Conservation (phyloP, 2,329 filamentous ascomycete genomes). For the Ramularia endophylla region DNA sequence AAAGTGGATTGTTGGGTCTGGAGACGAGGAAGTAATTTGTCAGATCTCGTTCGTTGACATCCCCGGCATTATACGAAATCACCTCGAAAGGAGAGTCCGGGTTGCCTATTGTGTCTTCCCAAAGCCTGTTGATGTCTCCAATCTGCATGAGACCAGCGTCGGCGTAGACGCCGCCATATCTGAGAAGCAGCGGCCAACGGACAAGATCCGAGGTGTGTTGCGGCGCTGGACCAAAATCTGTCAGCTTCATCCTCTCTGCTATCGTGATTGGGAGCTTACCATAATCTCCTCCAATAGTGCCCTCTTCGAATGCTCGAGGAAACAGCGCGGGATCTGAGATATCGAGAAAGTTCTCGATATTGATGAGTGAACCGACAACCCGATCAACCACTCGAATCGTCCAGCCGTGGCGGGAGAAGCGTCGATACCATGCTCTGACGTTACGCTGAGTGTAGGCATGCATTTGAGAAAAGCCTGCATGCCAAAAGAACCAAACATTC, state of each 20-base stretch:
- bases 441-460: conserved; percentile 50
- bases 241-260: too few species aligned
- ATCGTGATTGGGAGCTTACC: too few species aligned
- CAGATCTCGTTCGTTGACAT: conserved; percentile 32
- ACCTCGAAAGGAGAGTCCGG: conserved; percentile 44
- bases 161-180: conserved; percentile 53
- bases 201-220: conserved; percentile 56
- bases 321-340: conserved; percentile 39
- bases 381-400: conserved; percentile 48
- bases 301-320: conserved; percentile 47
- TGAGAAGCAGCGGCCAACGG: conserved; percentile 51
- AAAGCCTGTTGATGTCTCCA: conserved; percentile 51
- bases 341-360: conserved; percentile 48
- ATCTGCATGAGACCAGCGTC: conserved; percentile 54
- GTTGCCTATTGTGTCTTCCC: conserved; percentile 46
- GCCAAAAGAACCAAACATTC: conserved; percentile 57
- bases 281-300: conserved; percentile 45
- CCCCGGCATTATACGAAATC: conserved; percentile 42
- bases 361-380: conserved; percentile 39
- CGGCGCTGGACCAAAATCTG: too few species aligned
- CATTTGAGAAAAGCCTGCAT: conserved; percentile 45
- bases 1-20: too few species aligned
- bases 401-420: conserved; percentile 50
- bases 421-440: conserved; percentile 49
- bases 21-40: too few species aligned